Evolutionary conservation across 208 protist genomes (phyloP).

Genomic region (Naegleria fowleri): DNA sequence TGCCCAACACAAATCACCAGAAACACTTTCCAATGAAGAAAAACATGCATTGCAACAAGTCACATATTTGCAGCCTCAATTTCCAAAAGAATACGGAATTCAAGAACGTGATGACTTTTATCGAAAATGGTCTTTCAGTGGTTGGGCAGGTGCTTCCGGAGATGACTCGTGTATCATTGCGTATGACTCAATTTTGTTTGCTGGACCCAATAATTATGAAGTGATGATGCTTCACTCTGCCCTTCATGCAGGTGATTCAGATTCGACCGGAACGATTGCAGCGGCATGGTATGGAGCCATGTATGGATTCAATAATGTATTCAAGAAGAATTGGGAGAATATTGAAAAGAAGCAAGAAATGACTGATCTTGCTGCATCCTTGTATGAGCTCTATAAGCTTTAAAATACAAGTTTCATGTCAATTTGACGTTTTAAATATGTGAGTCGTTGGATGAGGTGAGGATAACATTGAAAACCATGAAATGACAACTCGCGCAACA

Average conservation of each 20-base stretch:
- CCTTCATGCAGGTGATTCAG: slow-evolving; percentile 31
- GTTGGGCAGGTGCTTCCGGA: slow-evolving; percentile 18
- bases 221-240: not conserved
- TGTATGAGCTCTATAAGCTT: not conserved
- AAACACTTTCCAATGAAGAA: not conserved
- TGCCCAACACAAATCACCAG: not conserved
- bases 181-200: slow-evolving; percentile 26
- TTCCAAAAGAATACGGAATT: not conserved
- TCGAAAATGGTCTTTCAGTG: not conserved
- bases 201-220: slow-evolving; percentile 12
- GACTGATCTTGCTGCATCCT: not conserved
- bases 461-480: no score
- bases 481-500: no score
- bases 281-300: slow-evolving; percentile 27
- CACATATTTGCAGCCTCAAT: not conserved
- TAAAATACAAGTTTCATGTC: no score
- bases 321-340: not conserved
- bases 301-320: slow-evolving; percentile 23
- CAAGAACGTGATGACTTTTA: slow-evolving; percentile 29
- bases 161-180: slow-evolving; percentile 31
- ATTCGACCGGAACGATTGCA: slow-evolving; percentile 30
- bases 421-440: no score
- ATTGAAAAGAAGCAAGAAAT: slow-evolving; percentile 22
- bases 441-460: no score
- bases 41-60: not conserved